Evolutionary conservation across 495 filamentous ascomycete species (phyloP), one percentile per base, ranked within the genome.

Genomic region (Peziza echinospora): DNA sequence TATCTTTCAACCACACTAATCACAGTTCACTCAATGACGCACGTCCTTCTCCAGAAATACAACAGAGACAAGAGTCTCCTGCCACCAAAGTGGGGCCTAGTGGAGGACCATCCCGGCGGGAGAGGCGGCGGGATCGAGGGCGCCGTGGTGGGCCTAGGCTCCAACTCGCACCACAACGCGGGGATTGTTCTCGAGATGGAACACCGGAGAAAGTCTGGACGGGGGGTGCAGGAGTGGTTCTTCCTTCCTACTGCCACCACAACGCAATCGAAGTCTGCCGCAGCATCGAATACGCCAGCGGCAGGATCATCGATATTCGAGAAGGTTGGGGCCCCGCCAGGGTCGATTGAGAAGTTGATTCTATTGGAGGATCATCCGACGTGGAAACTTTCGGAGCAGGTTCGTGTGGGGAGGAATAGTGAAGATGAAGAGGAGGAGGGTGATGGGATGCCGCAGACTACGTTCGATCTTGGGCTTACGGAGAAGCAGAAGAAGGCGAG

Each of bases 391-490:
- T 64, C 65, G 1, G 61, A 67, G 30, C 40, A 56, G 23, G 45
- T 54, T 6, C 45, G 47, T 56, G 60, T 19, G 45, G 39, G 41
- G 55, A 65, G 62, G 37, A 49, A 45, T 24, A 55, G 53, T 45
- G 41, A 43, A 43, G 4, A 10, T 21, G 19, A 19, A 24, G 19
- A 41, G 26, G 45, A 47, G 16, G 34, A 28, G 30, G 24, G 21
- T 45, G 3, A 26, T 26, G 17, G 24, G 21, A 47, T 23, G 2
- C 59, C 63, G 24, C 67, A 71, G 48, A 67, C 74, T 5, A 91
- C 87, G 11, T 97, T 97, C 56, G 77, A 81, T 50, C 62, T 96
- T 19, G 76, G 78, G 5, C 62, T 97, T 45, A 96, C 86, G n/a
- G 84, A 86, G 49, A 80, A 82, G 63, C 87, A 97, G 65, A 71